Base-by-base conservation (phyloP, 1,284 basidiomycete genomes). In the Ganoderma sp. region DNA sequence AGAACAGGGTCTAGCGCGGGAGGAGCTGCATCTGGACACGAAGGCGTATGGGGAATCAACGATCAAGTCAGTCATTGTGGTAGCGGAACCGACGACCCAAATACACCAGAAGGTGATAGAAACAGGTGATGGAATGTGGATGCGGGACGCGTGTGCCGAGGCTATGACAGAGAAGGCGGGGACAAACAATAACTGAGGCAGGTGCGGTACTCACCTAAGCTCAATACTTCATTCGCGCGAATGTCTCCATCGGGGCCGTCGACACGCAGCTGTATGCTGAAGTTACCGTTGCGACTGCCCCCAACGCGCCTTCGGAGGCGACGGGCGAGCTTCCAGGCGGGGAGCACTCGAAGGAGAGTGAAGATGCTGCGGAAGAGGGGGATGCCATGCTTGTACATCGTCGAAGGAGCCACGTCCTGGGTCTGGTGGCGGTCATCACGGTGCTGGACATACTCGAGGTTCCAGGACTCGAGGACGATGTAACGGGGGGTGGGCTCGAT, bases 301-400 rank as follows among this genome's bases (percentile, higher is more conserved):
- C 75, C 75, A 39, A 74, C 73, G 41, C 85, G 82, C 68, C 87
- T 80, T 64, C 87, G 82, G 39, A 92, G 79, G 54, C 87, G 86
- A 74, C 87, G 87, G 75, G 85, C 84, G 48, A 92, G 83, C 75
- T 87, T 88, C 91, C 91, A 94, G 1, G 88, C 81, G 28, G 92
- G 92, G 8, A 93, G 82, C 32, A 92, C 83, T 64, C 90, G 84
- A 58, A 93, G 82, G 52, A 94, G 79, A 42, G 87, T 89, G 80
- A 84, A 94, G 5, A 93, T 77, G 76, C 90, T 91, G 63, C 92
- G 85, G 80, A 94, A 93, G 48, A 93, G 84, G 50, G 90, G 86
- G 73, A 94, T 93, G 39, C 89, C 88, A 73, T 93, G 88, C 79
- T 94, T 94, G 85, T 94, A 94, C 67, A 93, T 90, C 19, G 88